Base-by-base conservation (phyloP, 768 basidiomycete genomes). In the Russula sp. region DNA sequence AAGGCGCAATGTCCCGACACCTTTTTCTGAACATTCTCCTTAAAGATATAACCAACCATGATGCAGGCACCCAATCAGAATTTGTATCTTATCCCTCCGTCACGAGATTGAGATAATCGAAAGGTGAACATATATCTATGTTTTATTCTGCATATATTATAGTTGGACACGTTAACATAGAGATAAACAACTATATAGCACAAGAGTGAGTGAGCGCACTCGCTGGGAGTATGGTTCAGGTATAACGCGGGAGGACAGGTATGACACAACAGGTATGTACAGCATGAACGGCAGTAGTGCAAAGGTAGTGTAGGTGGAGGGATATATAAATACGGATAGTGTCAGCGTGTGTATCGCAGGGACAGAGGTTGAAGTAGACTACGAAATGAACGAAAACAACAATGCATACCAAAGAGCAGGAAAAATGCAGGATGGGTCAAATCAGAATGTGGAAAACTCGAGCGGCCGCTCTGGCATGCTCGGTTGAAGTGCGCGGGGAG, bases 371-470 rank as follows among this genome's bases (percentile, higher is more conserved):
- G 54, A 38, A 22, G 22, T 54, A 64, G 22, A 46, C 63, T 52
- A 60, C 57, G n/a, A 26, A 14, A 52, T 63, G 49, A 61, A 51
- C 13, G 61, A 65, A 55, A 65, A 52, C 56, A 57, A 53, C 63
- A 60, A 36, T 61, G 54, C 14, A 56, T 38, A 65, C 52, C 48
- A 55, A 48, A 50, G 40, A 63, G 16, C 32, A 46, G 13, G 22
- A 34, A 53, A 36, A 50, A 55, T 49, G 53, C 22, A 8, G 36
- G 36, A 64, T 48, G 3, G 10, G 13, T 22, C 38, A n/a, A 44
- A 63, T 76, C 71, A 88, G 71, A 89, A 89, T 2, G 88, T 88
- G 46, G 88, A 85, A 61, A 85, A 72, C 44, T 76, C 76, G 63
- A 77, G 76, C n/a, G 83, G 83, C 28, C 78, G 81, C 38, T 77